Evolutionary conservation across 495 filamentous ascomycete genomes (phyloP), one percentile per base, ranked within the genome.

Genomic region (Penicillium verhagenii): DNA sequence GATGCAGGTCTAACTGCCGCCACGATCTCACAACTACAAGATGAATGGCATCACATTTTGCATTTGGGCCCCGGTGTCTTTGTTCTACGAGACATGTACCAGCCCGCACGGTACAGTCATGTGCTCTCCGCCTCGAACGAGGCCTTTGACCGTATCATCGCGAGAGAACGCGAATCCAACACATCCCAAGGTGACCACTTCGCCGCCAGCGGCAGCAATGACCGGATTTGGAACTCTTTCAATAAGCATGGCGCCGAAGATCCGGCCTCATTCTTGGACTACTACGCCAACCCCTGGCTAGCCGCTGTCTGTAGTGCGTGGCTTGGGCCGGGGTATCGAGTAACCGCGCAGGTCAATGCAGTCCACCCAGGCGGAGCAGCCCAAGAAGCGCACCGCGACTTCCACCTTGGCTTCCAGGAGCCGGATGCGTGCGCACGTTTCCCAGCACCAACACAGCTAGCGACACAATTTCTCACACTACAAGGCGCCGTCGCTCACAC

Each of bases 181-280:
- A 39, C 59, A 11, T 45, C 43, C 19, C 76, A 75, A 59, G 81
- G 80, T 52, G 81, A 84, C 70, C 81, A 83, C 53, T 83, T 83
- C 68, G 75, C 79, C 20, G 60, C 66, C 9, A 52, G 67, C 37
- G 75, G 72, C 40, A 61, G 64, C 25, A 84, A 84, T 60, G 66
- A 72, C 47, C 75, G 81, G 23, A 82, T 83, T 63, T 84, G 79
- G 80, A 84, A 82, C 68, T 73, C 78, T 35, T 82, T 84, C 65
- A 67, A 68, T 57, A 84, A 84, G 57, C 81, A 83, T 59, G 72
- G 68, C 55, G 57, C 72, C 24, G 54, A 63, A 3, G 73, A 79
- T 51, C 76, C 79, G 0, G 19, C 54, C 45, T 75, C 71, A 6
- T 84, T 83, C 65, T 25, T 75, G 0, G 49, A 60, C 4, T 84